These are phyloP conservation scores for Coemansia sp. DNA, from an alignment of 192 early-diverging fungal genomes.

Conservation along the genomic window DNA sequence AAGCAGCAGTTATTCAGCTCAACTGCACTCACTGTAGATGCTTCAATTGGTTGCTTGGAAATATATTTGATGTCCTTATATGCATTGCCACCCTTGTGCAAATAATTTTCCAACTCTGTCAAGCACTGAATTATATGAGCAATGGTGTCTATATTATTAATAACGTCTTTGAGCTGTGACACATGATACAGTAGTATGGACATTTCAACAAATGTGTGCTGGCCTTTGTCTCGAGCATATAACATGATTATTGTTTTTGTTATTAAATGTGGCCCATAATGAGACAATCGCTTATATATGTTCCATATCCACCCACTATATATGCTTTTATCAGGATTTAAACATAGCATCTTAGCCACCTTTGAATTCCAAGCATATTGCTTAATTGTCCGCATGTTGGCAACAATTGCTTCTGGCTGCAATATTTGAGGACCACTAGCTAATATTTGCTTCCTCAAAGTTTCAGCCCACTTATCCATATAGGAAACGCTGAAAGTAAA, in stretches of 20 bases:
- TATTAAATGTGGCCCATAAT: not conserved
- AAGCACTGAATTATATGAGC: not conserved
- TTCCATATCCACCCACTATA: no score
- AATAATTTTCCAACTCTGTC: not conserved
- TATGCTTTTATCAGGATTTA: no score
- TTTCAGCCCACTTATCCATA: not conserved
- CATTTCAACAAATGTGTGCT: not conserved
- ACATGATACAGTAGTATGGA: not conserved
- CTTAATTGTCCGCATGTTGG: not conserved
- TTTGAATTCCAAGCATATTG: not conserved
- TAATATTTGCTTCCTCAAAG: no score
- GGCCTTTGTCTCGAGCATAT: not conserved
- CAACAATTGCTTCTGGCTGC: not conserved
- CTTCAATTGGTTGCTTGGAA: not conserved
- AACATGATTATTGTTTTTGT: not conserved
- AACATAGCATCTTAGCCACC: not conserved
- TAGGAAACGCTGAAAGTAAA: not conserved
- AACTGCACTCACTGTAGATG: not conserved
- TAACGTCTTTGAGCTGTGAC: not conserved
- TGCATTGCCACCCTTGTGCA: not conserved
- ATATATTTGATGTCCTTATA: not conserved
- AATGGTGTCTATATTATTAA: not conserved
- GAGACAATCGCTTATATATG: not conserved
- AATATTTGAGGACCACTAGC: no score
- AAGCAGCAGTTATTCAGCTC: conserved; percentile 12